Base-by-base conservation (phyloP, 768 basidiomycete species). In the Amyloporia xantha region DNA sequence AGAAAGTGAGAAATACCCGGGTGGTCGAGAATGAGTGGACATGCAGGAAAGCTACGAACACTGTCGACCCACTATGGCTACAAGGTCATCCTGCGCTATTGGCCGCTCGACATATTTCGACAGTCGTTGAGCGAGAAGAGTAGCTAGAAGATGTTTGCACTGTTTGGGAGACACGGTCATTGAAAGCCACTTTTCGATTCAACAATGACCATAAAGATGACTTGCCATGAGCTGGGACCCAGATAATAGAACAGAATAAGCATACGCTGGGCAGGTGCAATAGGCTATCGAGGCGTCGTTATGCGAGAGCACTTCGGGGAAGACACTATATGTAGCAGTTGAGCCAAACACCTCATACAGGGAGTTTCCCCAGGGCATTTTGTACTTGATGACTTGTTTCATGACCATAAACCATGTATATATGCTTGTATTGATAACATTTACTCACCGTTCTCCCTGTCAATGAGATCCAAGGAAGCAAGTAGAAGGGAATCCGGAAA, bases 111-210 rank as follows among this genome's bases (percentile, higher is more conserved):
- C 56, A 51, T 71, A 79, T 47, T 70, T 71, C 3, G 67, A 68
- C 43, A 87, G 62, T 44, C 72, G 75, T 23, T 75, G 64, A 2
- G 84, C 84, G 12, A 91, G 67, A 12, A 72, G 67, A 11, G 76
- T 73, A 2, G 88, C 89, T 21, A 91, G 70, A 2, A 87, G 63
- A 62, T 91, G 89, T 61, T 91, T 91, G 60, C 89, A 91, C 89
- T 91, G 54, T 5, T 3, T n/a, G 13, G 5, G 15, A 25, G 24
- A 20, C 24, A 19, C 2, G 10, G 33, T 15, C 10, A 40, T 47
- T 24, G 44, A 38, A 27, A n/a, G n/a, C n/a, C n/a, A n/a, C n/a
- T n/a, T n/a, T n/a, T 50, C 44, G 43, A 50, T 15, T 24, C 3
- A 45, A 27, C 5, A 28, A 35, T 20, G 30, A 25, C 12, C 45